Conservation (phyloP, 108 stramenopile species). For the Cyclotella distinguenda region DNA sequence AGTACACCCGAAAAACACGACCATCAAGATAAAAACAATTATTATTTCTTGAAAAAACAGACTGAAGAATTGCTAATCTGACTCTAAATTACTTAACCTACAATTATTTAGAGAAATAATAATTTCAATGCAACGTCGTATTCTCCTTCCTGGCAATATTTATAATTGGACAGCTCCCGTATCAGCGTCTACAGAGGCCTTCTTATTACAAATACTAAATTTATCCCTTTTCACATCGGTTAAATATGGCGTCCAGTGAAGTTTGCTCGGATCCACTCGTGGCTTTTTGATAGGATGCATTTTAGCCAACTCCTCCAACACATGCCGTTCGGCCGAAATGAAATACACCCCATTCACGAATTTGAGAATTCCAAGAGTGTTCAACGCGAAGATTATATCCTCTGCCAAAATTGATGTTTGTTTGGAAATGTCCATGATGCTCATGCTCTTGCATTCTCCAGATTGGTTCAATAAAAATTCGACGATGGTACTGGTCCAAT, state of each 20-base stretch:
- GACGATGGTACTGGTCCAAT: constrained; percentile 90
- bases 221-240: constrained; percentile 97
- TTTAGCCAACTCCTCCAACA: constrained; percentile 75
- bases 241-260: constrained; percentile 97
- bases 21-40: too few species aligned
- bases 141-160: background rate
- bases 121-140: background rate
- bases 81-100: too few species aligned
- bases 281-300: constrained; percentile 95
- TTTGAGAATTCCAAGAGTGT: constrained; percentile 89
- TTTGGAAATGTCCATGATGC: constrained; percentile 90
- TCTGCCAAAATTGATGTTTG: constrained; percentile 96
- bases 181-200: constrained; percentile 52
- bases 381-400: constrained; percentile 93
- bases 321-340: constrained; percentile 77
- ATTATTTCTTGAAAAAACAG: too few species aligned
- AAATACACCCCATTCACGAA: constrained; percentile 91
- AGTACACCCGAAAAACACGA: too few species aligned
- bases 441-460: constrained; percentile 61
- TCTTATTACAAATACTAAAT: constrained; percentile 95
- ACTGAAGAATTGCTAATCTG: too few species aligned
- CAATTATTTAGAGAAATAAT: background rate
- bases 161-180: background rate
- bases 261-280: constrained; percentile 79
- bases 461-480: constrained; percentile 79